These are phyloP conservation scores for Coix lacrymajobi DNA, from an alignment of 176 grass and related monocot genomes.

Conservation along the genomic window DNA sequence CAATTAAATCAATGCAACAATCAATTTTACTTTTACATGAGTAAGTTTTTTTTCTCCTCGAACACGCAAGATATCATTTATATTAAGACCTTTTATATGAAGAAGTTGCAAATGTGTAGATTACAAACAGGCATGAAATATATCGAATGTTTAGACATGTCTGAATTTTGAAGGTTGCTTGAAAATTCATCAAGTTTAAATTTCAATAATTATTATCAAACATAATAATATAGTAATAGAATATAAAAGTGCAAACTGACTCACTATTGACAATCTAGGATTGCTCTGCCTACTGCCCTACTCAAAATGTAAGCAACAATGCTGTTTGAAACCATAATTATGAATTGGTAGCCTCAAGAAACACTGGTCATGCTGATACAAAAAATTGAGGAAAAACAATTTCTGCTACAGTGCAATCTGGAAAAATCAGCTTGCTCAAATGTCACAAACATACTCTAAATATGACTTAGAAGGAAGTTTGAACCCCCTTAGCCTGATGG, in stretches of 20 bases:
- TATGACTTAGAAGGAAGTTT: background rate
- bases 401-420: background rate
- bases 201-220: background rate
- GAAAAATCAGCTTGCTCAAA: background rate
- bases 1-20: background rate
- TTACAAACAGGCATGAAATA: background rate
- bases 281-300: background rate
- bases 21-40: background rate
- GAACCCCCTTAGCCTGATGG: background rate
- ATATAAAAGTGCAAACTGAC: background rate
- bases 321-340: background rate
- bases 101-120: background rate
- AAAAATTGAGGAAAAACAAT: background rate
- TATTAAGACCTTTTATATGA: background rate
- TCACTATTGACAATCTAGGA: background rate
- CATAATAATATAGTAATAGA: background rate
- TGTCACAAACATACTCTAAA: background rate
- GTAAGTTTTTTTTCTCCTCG: background rate
- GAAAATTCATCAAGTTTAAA: background rate
- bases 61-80: background rate
- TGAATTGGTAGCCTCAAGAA: background rate
- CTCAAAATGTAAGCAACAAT: background rate
- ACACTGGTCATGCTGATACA: background rate
- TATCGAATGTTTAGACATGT: background rate
- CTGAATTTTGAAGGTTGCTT: background rate